Conservation (phyloP, 768 basidiomycete genomes). For the Tylopilus sp. region DNA sequence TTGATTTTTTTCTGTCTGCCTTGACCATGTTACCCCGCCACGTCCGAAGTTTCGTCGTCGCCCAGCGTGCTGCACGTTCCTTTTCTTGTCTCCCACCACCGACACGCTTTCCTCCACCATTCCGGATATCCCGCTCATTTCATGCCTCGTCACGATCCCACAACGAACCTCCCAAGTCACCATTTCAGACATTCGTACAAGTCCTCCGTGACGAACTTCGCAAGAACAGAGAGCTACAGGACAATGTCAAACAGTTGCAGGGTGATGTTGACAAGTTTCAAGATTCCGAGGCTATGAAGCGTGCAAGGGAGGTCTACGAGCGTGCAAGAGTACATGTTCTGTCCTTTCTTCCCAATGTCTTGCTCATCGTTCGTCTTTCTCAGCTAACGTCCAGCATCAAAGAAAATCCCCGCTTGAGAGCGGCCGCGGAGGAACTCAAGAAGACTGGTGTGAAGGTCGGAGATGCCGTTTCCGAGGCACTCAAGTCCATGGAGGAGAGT, state of each 20-base stretch:
- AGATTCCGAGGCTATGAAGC: slow-evolving; percentile 95
- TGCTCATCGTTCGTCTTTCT: slow-evolving; percentile 1
- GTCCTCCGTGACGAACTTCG: slow-evolving; percentile 88
- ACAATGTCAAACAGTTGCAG: slow-evolving; percentile 95
- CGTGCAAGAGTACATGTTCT: slow-evolving; percentile 72
- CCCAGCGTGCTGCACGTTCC: slow-evolving; percentile 25
- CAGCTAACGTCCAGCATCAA: slow-evolving; percentile 92
- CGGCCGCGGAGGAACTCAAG: slow-evolving; percentile 90
- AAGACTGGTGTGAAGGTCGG: slow-evolving; percentile 88
- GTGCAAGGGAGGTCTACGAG: slow-evolving; percentile 89
- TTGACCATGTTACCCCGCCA: slow-evolving; percentile 46
- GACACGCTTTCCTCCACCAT: slow-evolving; percentile 18
- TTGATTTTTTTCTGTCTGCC: slow-evolving; percentile 7
- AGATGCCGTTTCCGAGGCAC: slow-evolving; percentile 90
- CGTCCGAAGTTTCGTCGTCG: slow-evolving; percentile 37
- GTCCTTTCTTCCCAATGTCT: slow-evolving; percentile 1
- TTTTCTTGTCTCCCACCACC: slow-evolving; percentile 12
- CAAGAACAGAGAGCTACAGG: slow-evolving; percentile 93
- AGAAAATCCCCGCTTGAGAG: slow-evolving; percentile 88
- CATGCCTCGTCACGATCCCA: slow-evolving; percentile 62
- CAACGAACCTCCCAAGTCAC: slow-evolving; percentile 79
- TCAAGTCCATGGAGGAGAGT: slow-evolving; percentile 93
- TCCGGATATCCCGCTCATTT: slow-evolving; percentile 43
- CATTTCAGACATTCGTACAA: slow-evolving; percentile 95
- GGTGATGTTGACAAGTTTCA: slow-evolving; percentile 97